phyloP scores from a whole-genome alignment of 768 basidiomycete species.

The Calocybe gangraenosa region DNA sequence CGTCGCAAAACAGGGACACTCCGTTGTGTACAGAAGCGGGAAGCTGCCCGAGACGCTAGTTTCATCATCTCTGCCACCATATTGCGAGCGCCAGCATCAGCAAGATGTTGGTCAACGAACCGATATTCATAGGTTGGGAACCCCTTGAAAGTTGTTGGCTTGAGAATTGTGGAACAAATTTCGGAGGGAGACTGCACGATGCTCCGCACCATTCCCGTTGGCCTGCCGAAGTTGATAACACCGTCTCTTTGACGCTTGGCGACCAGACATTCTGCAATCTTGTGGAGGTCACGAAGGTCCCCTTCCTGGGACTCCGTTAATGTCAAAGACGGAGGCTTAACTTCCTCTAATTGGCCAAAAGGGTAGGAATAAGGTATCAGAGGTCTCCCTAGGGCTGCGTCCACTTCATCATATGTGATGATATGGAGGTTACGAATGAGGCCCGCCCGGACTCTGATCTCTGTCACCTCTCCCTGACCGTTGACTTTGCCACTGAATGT shows the following conservation, averaged over 20 bases:
- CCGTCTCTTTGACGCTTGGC: slow-evolving; percentile 18
- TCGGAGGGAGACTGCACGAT: slow-evolving; percentile 23
- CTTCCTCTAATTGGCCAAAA: slow-evolving; percentile 31
- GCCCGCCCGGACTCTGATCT: slow-evolving; percentile 67
- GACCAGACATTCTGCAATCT: slow-evolving; percentile 13
- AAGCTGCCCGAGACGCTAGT: slow-evolving; percentile 70
- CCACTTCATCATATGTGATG: slow-evolving; percentile 66
- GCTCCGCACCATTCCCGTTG: slow-evolving; percentile 24
- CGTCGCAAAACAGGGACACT: slow-evolving; percentile 66
- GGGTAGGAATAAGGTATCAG: slow-evolving; percentile 28
- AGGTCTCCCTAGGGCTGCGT: slow-evolving; percentile 39
- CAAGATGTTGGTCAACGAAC: slow-evolving; percentile 24
- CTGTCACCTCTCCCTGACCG: slow-evolving; percentile 56
- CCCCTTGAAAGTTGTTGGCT: slow-evolving; percentile 36
- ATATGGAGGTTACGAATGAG: slow-evolving; percentile 64
- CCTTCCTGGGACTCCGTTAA: slow-evolving; percentile 20
- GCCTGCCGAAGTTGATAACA: slow-evolving; percentile 19
- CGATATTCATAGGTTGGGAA: slow-evolving; percentile 49
- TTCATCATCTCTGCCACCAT: slow-evolving; percentile 84
- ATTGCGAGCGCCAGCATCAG: slow-evolving; percentile 39
- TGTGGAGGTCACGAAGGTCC: slow-evolving; percentile 27
- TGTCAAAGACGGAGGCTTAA: slow-evolving; percentile 3
- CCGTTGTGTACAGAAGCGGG: slow-evolving; percentile 60
- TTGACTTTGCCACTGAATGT: slow-evolving; percentile 79
- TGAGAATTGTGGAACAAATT: slow-evolving; percentile 26